phyloP scores from a whole-genome alignment of 176 grass and related monocot species.

The Avena sativa region DNA sequence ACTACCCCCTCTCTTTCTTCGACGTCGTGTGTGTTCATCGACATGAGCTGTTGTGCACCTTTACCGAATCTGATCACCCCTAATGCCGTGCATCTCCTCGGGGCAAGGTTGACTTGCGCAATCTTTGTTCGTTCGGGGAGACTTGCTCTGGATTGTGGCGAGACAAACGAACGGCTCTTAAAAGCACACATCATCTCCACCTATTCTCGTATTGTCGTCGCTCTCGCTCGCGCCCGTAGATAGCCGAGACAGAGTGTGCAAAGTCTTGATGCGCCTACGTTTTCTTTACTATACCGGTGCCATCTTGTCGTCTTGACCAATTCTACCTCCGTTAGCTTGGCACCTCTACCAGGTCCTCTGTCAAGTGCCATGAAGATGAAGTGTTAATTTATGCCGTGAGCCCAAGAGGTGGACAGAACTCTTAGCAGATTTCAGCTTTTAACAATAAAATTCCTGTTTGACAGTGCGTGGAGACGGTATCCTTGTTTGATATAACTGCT shows the following conservation, averaged over 20 bases:
- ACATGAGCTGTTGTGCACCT: no score
- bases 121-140: not conserved
- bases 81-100: no score
- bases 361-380: slow-evolving; percentile 16
- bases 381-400: not conserved
- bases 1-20: no score
- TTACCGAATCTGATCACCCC: no score
- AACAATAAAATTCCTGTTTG: not conserved
- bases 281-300: not conserved
- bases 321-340: not conserved
- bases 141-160: not conserved
- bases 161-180: not conserved
- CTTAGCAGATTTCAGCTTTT: not conserved
- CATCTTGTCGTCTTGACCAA: not conserved
- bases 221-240: no score
- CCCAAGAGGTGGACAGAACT: not conserved
- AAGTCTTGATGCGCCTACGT: not conserved
- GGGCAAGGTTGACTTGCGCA: not conserved
- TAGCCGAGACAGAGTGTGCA: no score
- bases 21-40: not conserved
- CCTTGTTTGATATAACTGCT: not conserved
- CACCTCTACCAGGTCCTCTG: not conserved
- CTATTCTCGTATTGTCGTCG: not conserved
- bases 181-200: not conserved
- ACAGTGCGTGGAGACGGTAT: not conserved